Percentiles rank a stretch among this genome's conserved stretches.
Conservation (phyloP, 139 green algal species). For the Ettlia oleoabundans region DNA sequence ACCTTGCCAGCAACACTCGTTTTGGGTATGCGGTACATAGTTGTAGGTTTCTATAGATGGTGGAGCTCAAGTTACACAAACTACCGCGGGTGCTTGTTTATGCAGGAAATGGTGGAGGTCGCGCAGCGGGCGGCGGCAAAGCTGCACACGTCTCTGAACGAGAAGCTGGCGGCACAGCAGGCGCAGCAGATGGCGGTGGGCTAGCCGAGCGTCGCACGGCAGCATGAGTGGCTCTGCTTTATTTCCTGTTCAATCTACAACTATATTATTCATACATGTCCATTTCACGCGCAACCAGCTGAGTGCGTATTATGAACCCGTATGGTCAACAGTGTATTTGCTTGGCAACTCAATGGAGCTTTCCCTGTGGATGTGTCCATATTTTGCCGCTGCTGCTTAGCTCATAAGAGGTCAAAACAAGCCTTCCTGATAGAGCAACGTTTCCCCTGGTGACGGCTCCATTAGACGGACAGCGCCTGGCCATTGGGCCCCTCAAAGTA, state of each 20-base stretch:
- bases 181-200: slow-evolving; percentile 14
- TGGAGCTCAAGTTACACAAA: not conserved
- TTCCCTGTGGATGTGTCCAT: not conserved
- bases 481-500: slow-evolving; percentile 1
- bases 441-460: not conserved
- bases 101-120: slow-evolving; percentile 51
- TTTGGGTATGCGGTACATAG: no score
- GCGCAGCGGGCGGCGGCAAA: slow-evolving; percentile 16
- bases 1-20: no score
- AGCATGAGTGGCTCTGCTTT: no score
- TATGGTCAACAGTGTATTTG: not conserved
- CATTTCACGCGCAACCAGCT: no score
- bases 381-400: not conserved
- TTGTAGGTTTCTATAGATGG: no score
- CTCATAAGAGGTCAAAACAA: not conserved
- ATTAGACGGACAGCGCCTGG: not conserved
- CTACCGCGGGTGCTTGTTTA: not conserved
- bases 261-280: no score
- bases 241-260: not conserved
- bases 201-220: not conserved
- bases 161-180: slow-evolving; percentile 28
- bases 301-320: no score
- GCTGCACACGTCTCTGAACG: slow-evolving; percentile 29
- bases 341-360: not conserved
- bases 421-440: no score